Percentiles rank a stretch among this genome's conserved stretches.
Conservation (phyloP, 371 early-diverging fungal species). For the Mortierella sp. region DNA sequence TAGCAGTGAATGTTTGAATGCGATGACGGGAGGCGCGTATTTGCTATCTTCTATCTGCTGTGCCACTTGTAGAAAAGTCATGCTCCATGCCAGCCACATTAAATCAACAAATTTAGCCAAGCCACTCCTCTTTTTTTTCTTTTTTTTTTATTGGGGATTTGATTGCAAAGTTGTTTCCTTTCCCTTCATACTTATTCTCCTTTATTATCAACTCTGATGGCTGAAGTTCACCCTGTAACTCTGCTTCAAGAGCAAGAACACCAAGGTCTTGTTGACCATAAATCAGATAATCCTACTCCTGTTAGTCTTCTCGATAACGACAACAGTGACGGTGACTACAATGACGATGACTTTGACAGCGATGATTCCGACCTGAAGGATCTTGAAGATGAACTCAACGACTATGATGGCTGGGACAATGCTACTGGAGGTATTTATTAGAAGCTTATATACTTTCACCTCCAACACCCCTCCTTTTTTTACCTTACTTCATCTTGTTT, state of each 20-base stretch:
- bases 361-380: conserved; percentile 50
- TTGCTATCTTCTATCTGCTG: neutral
- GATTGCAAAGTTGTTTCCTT: neutral
- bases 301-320: neutral
- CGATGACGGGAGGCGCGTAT: no score
- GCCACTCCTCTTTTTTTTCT: conserved; percentile 6
- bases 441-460: neutral
- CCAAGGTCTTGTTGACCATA: neutral
- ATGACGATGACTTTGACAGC: conserved; percentile 7
- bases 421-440: conserved; percentile 58
- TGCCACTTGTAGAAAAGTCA: neutral
- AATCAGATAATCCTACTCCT: neutral
- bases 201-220: neutral
- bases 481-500: neutral
- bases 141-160: neutral
- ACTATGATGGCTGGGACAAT: conserved; percentile 72
- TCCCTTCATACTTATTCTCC: neutral
- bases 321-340: neutral
- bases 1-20: neutral
- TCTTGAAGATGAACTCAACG: conserved; percentile 72
- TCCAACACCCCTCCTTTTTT: neutral
- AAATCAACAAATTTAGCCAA: neutral
- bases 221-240: neutral
- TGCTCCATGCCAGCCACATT: neutral
- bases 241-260: neutral